Evolutionary conservation across 805 yeast species (phyloP).

Genomic region (Cyberlindnera nakhonratchasimensis): DNA sequence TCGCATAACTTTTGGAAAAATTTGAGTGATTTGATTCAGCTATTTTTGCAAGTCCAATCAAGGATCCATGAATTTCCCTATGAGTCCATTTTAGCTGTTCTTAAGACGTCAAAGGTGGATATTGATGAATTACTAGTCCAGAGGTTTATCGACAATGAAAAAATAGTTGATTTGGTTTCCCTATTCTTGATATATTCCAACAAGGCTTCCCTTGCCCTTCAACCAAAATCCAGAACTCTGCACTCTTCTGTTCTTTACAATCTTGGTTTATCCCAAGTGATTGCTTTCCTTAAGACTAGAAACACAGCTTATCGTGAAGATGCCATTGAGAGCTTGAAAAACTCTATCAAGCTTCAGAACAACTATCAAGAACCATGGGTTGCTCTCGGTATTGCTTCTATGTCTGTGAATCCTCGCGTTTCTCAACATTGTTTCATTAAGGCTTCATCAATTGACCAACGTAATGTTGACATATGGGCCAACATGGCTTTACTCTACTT

Average conservation of each 20-base stretch:
- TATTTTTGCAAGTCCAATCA: slow-evolving; percentile 55
- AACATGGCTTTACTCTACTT: slow-evolving; percentile 78
- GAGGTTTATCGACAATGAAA: slow-evolving; percentile 23
- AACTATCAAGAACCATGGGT: slow-evolving; percentile 75
- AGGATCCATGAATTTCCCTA: slow-evolving; percentile 49
- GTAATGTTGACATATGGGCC: slow-evolving; percentile 70
- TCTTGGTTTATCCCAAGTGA: slow-evolving; percentile 62
- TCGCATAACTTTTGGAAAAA: slow-evolving; percentile 66
- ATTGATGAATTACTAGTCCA: slow-evolving; percentile 29
- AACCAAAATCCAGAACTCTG: slow-evolving; percentile 42
- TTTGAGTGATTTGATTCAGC: slow-evolving; percentile 51
- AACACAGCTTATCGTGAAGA: slow-evolving; percentile 38
- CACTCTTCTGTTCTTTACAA: slow-evolving; percentile 61
- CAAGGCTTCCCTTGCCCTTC: slow-evolving; percentile 42
- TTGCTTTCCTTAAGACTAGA: slow-evolving; percentile 37
- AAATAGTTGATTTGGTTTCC: slow-evolving; percentile 35
- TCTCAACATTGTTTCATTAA: slow-evolving; percentile 93
- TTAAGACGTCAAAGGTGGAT: slow-evolving; percentile 25
- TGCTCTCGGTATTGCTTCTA: slow-evolving; percentile 74
- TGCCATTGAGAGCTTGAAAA: slow-evolving; percentile 57
- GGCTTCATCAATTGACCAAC: slow-evolving; percentile 66
- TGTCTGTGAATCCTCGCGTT: slow-evolving; percentile 59
- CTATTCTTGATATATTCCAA: slow-evolving; percentile 44
- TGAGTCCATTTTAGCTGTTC: slow-evolving; percentile 28
- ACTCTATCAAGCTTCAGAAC: slow-evolving; percentile 68